These are phyloP conservation scores for Tylopilus sp. DNA, from an alignment of 768 basidiomycete species.

Conservation along the genomic window DNA sequence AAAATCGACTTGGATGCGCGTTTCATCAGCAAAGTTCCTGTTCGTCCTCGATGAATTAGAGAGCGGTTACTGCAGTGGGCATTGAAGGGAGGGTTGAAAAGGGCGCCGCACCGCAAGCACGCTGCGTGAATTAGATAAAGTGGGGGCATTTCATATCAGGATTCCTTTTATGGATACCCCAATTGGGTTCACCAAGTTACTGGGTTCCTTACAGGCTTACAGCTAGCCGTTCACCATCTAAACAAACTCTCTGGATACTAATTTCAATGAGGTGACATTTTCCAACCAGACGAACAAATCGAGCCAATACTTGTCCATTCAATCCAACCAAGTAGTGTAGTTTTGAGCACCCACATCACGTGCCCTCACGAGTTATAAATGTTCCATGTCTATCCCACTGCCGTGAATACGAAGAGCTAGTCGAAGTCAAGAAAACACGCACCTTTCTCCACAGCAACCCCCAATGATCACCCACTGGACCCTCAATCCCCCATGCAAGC, in stretches of 20 bases:
- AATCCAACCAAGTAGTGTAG: background rate
- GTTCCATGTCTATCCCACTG: slow-evolving; percentile 11
- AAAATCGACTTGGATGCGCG: background rate
- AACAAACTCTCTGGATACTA: no score
- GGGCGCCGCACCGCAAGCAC: background rate
- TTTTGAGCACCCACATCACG: background rate
- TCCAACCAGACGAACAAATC: background rate
- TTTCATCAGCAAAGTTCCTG: background rate
- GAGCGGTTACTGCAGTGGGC: background rate
- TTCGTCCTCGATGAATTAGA: background rate
- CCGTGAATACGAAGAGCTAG: slow-evolving; percentile 1
- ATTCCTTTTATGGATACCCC: slow-evolving; percentile 16
- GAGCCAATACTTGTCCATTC: background rate
- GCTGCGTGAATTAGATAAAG: background rate
- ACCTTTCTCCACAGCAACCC: slow-evolving; percentile 78
- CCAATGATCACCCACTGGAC: slow-evolving; percentile 75
- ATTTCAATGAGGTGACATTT: background rate
- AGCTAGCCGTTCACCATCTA: no score
- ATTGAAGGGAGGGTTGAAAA: background rate
- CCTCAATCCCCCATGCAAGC: slow-evolving; percentile 84
- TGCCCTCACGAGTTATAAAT: background rate
- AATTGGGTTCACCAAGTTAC: no score
- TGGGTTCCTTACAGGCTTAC: no score
- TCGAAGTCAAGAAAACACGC: slow-evolving; percentile 13
- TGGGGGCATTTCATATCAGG: background rate